Percentiles rank a stretch among this genome's conserved stretches.
These are phyloP conservation scores for Bruguiera parviflora DNA, from an alignment of 345 rosid genomes.

Conservation along the genomic window DNA sequence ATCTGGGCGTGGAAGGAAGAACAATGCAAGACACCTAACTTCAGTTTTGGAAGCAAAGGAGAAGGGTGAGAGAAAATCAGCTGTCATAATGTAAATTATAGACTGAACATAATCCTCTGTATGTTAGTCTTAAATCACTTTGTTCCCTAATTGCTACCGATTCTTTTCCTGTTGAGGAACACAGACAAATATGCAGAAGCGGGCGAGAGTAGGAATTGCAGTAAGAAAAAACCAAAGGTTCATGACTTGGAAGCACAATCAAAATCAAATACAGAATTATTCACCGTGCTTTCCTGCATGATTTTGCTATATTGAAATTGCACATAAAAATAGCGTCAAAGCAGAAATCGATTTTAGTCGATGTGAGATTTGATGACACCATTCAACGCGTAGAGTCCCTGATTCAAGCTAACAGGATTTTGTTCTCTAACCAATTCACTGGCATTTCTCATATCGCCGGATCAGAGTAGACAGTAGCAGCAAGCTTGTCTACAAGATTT, in stretches of 20 bases:
- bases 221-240: no score
- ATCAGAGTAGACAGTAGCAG: no score
- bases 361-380: constrained; percentile 22
- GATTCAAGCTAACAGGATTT: constrained; percentile 16
- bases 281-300: constrained; percentile 15
- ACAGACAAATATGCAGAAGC: no score
- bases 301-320: constrained; percentile 6
- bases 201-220: no score
- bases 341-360: constrained; percentile 14
- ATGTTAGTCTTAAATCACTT: neutral
- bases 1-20: neutral
- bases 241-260: no score
- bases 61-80: constrained; percentile 7
- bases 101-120: neutral
- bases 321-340: constrained; percentile 20
- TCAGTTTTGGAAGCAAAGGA: constrained; percentile 23
- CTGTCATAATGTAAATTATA: neutral
- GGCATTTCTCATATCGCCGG: no score
- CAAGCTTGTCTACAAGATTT: no score
- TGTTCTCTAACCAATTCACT: no score
- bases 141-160: no score
- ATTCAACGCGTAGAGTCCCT: constrained; percentile 18
- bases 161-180: no score
- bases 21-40: constrained; percentile 17
- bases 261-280: neutral